Evolutionary conservation across 2,329 filamentous ascomycete species (phyloP), one percentile per base, ranked within the genome.

Genomic region (Paraphoma sp.): DNA sequence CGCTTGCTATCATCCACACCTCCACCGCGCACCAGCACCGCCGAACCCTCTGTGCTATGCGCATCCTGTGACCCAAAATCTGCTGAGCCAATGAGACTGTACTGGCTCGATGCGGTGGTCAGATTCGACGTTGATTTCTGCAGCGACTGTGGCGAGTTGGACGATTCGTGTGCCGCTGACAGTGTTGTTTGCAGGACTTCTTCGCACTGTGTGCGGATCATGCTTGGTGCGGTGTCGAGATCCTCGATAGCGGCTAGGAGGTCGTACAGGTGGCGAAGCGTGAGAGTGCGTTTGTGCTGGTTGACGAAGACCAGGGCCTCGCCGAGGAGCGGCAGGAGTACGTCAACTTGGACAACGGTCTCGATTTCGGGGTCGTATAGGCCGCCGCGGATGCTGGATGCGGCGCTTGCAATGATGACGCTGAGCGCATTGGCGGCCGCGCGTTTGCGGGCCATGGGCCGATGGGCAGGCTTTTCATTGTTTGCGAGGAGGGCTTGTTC

Each of bases 311-410:
- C 85, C 3, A 94, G 85, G 0, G 89, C 87, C 78, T 98, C 94
- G 49, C 92, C 93, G 1, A 98, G 83, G 12, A 98, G 82, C 3
- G 90, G 87, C 8, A 97, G 82, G 18, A 98, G 78, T 50, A 93
- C 93, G 67, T 98, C 94, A 60, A 96, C 91, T 66, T 91, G 91
- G 16, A 97, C 90, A 6, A 96, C 92, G 0, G 91, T 88, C 69
- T 93, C 90, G 11, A 91, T 86, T 16, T 86, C 85, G 23, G 88
- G 87, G 71, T 98, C 93, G 73, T 93, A 96, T 2, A 97, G 82
- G 1, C 94, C 94, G 53, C 94, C 94, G 54, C 91, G 90, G 67
- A 98, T 96, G 72, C 92, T 94, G 75, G 97, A 93, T 54, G 91
- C 90, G 2, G 94, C 89, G 71, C 91, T 95, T 51, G 89, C 86